A percentile compares a stretch with the other conserved stretches of the same genome.
These are phyloP conservation scores for Cryptococcus sp. DNA, from an alignment of 1,284 basidiomycete genomes.

Conservation along the genomic window DNA sequence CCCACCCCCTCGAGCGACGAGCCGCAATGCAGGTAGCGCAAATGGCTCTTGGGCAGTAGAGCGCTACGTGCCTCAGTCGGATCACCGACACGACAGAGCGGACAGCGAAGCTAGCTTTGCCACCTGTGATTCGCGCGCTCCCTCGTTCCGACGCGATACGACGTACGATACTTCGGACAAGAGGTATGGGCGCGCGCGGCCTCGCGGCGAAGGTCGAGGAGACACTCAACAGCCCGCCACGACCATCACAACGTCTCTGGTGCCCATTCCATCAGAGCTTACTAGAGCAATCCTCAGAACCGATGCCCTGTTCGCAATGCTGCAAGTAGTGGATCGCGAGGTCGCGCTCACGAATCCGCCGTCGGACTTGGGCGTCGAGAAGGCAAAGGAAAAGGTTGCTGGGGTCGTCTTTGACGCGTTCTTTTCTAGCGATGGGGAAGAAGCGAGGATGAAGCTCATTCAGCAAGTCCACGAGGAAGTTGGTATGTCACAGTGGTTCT, in stretches of 20 bases:
- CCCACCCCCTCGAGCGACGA: background rate
- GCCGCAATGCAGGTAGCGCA: no score
- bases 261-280: background rate
- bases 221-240: background rate
- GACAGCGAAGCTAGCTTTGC: background rate
- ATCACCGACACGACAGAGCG: background rate
- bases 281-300: background rate
- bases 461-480: background rate
- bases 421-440: background rate
- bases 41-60: no score
- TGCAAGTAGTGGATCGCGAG: background rate
- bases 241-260: background rate
- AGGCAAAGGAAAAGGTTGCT: background rate
- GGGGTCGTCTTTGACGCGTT: background rate
- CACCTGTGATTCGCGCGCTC: background rate
- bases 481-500: background rate
- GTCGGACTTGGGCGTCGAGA: no score
- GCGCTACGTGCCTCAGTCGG: no score
- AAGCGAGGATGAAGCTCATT: background rate
- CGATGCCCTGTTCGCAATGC: background rate
- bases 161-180: slow-evolving; percentile 5
- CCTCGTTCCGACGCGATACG: background rate
- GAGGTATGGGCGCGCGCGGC: background rate
- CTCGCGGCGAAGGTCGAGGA: background rate
- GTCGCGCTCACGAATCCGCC: no score